phyloP scores from a whole-genome alignment of 495 filamentous ascomycete genomes.

The Aspergillus mulundensis region DNA sequence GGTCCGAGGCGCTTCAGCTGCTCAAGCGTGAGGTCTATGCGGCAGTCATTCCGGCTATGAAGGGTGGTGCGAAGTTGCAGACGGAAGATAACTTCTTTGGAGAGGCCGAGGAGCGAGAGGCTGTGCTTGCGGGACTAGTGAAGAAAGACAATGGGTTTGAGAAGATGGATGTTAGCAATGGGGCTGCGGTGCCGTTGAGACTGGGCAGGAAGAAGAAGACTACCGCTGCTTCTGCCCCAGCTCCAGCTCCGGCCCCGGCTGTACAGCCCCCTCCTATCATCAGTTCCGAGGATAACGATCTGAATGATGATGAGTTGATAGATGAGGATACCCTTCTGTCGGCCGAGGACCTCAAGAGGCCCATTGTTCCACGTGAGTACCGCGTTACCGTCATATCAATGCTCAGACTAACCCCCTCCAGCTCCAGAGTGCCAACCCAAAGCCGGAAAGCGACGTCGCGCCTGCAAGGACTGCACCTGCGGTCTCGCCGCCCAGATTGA shows the following conservation, averaged over 20 bases:
- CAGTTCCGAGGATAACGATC: slow-evolving; percentile 25
- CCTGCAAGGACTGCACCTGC: slow-evolving; percentile 98
- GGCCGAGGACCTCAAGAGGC: slow-evolving; percentile 72
- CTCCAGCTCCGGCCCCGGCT: slow-evolving; percentile 1
- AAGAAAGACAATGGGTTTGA: slow-evolving; percentile 58
- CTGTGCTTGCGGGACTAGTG: slow-evolving; percentile 77
- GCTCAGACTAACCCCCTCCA: slow-evolving; percentile 24
- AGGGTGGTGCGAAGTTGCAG: slow-evolving; percentile 63
- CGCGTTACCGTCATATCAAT: not conserved
- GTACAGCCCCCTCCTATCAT: slow-evolving; percentile 10
- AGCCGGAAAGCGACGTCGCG: slow-evolving; percentile 79
- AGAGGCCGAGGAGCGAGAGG: slow-evolving; percentile 50
- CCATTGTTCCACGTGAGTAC: slow-evolving; percentile 70
- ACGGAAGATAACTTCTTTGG: slow-evolving; percentile 64
- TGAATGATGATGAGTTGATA: slow-evolving; percentile 73
- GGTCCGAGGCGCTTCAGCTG: slow-evolving; percentile 57
- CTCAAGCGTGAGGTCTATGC: slow-evolving; percentile 65
- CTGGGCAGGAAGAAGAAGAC: slow-evolving; percentile 59
- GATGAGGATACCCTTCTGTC: slow-evolving; percentile 84
- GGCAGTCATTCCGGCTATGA: slow-evolving; percentile 62
- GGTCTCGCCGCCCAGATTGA: slow-evolving; percentile 76
- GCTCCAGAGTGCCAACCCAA: slow-evolving; percentile 80
- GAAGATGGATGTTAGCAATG: slow-evolving; percentile 63
- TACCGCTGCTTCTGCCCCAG: slow-evolving; percentile 2
- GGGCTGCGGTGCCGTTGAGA: slow-evolving; percentile 66